Evolutionary conservation across 345 rosid species (phyloP).

Genomic region (Ceriops decandra): DNA sequence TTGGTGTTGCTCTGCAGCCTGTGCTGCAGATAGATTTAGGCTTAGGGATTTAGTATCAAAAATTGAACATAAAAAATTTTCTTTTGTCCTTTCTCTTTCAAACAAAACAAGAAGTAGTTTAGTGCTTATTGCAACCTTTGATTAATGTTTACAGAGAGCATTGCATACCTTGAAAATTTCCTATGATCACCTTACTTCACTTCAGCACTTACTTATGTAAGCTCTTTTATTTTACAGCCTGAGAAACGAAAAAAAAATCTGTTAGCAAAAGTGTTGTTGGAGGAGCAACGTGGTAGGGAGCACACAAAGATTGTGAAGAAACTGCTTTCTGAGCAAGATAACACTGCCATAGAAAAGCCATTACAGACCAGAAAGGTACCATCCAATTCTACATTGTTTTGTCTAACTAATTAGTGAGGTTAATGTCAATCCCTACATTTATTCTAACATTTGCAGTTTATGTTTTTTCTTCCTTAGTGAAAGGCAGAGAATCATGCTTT

Average conservation of each 20-base stretch:
- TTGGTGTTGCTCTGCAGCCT: too few relatives aligned
- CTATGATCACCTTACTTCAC: too few relatives aligned
- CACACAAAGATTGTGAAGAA: slow-evolving; percentile 59
- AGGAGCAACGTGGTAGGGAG: slow-evolving; percentile 60
- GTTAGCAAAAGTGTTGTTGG: slow-evolving; percentile 61
- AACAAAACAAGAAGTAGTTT: too few relatives aligned
- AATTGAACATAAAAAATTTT: too few relatives aligned
- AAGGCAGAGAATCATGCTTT: too few relatives aligned
- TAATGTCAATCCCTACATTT: slow-evolving; percentile 5
- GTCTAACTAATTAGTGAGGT: background rate
- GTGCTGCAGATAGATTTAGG: too few relatives aligned
- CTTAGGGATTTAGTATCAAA: too few relatives aligned
- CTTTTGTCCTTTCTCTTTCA: too few relatives aligned
- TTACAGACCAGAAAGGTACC: slow-evolving; percentile 48
- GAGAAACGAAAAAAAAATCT: slow-evolving; percentile 67
- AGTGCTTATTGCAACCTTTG: too few relatives aligned
- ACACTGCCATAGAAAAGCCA: slow-evolving; percentile 40
- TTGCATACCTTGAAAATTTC: too few relatives aligned
- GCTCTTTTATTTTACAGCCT: slow-evolving; percentile 45
- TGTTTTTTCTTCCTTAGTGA: background rate
- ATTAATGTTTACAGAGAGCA: too few relatives aligned
- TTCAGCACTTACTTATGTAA: too few relatives aligned
- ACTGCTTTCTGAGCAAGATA: slow-evolving; percentile 49
- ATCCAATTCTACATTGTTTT: background rate
- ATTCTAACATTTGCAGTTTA: background rate